These are phyloP conservation scores for Kuraishia molischiana DNA, from an alignment of 805 yeast species.

Conservation along the genomic window DNA sequence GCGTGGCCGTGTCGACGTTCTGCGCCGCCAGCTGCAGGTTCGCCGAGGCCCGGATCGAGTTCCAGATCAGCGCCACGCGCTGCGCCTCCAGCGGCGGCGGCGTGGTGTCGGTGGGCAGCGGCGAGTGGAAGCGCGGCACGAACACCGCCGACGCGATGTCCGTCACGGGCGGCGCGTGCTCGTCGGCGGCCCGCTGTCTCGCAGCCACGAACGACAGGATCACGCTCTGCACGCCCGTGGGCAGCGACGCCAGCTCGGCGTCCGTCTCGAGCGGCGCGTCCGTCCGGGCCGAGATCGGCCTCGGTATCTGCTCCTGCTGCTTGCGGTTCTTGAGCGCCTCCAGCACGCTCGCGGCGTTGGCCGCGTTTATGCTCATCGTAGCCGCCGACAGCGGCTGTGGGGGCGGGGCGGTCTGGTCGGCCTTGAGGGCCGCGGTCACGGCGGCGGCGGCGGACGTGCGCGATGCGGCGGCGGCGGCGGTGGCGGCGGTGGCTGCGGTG, in stretches of 20 bases:
- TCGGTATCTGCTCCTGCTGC: slow-evolving; percentile 3
- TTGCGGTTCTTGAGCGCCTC: slow-evolving; percentile 25
- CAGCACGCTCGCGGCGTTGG: slow-evolving; percentile 26
- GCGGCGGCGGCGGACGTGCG: background rate
- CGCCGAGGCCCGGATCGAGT: slow-evolving; percentile 12
- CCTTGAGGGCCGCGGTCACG: background rate
- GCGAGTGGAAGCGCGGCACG: slow-evolving; percentile 16
- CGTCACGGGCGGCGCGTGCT: slow-evolving; percentile 2
- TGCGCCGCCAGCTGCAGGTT: slow-evolving; percentile 16
- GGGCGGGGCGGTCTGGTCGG: slow-evolving; percentile 1
- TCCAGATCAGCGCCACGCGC: slow-evolving; percentile 22
- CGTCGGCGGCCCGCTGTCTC: background rate
- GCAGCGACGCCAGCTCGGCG: slow-evolving; percentile 19
- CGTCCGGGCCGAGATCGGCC: background rate
- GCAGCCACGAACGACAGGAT: slow-evolving; percentile 17
- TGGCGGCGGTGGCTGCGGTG: slow-evolving; percentile 11
- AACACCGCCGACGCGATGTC: slow-evolving; percentile 14
- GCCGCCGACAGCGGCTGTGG: slow-evolving; percentile 2
- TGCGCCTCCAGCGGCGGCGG: slow-evolving; percentile 24
- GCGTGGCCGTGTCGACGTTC: slow-evolving; percentile 21
- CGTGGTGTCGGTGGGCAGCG: slow-evolving; percentile 13
- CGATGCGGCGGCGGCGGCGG: slow-evolving; percentile 7
- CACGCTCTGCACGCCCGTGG: slow-evolving; percentile 24
- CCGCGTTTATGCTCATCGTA: slow-evolving; percentile 18
- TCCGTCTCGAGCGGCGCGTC: slow-evolving; percentile 11